Evolutionary conservation across 177 flowering plant species (phyloP).

Genomic region (Vitis hybrid): DNA sequence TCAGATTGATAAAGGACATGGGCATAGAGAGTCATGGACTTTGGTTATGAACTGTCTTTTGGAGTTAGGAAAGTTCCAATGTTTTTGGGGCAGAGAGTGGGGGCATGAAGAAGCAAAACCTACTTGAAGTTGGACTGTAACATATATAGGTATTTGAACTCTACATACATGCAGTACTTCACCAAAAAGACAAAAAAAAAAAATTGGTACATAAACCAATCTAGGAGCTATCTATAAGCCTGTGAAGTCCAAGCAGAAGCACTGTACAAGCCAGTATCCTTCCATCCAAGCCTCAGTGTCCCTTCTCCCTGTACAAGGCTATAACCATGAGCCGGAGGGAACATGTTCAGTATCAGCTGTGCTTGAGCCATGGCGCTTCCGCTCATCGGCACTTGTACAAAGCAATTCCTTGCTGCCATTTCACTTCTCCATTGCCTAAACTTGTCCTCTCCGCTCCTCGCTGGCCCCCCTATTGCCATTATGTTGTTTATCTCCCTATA

Average conservation of each 20-base stretch:
- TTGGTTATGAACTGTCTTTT: too few species aligned
- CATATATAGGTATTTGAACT: too few species aligned
- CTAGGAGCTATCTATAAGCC: constrained; percentile 16
- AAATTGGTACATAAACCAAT: neutral
- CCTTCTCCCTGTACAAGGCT: constrained; percentile 66
- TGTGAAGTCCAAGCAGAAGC: constrained; percentile 72
- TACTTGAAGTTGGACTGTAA: too few species aligned
- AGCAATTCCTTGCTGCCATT: constrained; percentile 31
- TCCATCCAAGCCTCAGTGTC: constrained; percentile 68
- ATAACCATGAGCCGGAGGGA: constrained; percentile 56
- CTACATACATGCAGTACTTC: too few species aligned
- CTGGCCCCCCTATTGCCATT: constrained; percentile 70
- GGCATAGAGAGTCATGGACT: too few species aligned
- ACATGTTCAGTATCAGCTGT: constrained; percentile 69
- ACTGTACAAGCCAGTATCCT: constrained; percentile 64
- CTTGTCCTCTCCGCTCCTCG: constrained; percentile 72
- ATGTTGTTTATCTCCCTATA: constrained; percentile 59
- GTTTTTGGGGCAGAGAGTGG: too few species aligned
- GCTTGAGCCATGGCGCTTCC: constrained; percentile 67
- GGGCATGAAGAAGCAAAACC: too few species aligned
- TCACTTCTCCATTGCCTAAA: constrained; percentile 54
- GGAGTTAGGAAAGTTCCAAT: too few species aligned
- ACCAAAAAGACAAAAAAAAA: neutral
- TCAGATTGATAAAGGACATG: too few species aligned
- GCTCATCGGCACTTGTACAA: constrained; percentile 60